Percentiles rank a stretch among this genome's conserved stretches.
phyloP scores from a whole-genome alignment of 768 basidiomycete genomes.

The Amylocystis lapponica region DNA sequence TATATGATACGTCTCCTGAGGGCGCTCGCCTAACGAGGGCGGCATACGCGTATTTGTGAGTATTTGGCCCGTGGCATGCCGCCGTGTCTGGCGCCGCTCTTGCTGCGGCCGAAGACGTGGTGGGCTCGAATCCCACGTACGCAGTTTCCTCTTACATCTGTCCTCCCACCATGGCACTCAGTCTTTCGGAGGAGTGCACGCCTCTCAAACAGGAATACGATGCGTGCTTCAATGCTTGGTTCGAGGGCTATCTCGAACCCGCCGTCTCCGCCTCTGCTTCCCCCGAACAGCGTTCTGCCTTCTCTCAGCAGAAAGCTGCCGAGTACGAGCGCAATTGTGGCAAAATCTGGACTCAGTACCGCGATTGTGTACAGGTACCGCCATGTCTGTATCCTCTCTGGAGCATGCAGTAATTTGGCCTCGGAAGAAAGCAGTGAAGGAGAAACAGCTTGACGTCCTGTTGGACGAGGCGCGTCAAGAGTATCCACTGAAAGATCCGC shows the following conservation, averaged over 20 bases:
- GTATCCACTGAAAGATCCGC: conserved; percentile 48
- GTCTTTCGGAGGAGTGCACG: conserved; percentile 81
- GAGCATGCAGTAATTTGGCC: too few species aligned
- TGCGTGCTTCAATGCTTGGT: conserved; percentile 95
- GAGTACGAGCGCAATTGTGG: conserved; percentile 89
- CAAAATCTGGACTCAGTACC: conserved; percentile 74
- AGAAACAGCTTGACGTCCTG: conserved; percentile 69
- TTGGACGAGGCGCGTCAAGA: conserved; percentile 60
- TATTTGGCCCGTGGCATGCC: too few species aligned
- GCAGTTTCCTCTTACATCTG: too few species aligned
- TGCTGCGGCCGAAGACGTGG: too few species aligned
- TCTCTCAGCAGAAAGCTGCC: conserved; percentile 74
- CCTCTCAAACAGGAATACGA: conserved; percentile 88
- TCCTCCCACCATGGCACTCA: conserved; percentile 57
- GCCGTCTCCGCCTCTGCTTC: conserved; percentile 41
- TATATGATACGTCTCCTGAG: too few species aligned
- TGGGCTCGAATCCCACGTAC: too few species aligned
- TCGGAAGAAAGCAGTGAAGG: conserved; percentile 76
- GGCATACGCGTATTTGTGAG: too few species aligned
- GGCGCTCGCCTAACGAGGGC: too few species aligned
- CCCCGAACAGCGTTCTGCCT: conserved; percentile 46
- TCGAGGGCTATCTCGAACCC: conserved; percentile 93
- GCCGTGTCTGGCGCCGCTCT: too few species aligned
- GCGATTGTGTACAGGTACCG: conserved; percentile 76
- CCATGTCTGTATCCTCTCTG: neutral